phyloP scores from a whole-genome alignment of 352 stramenopile genomes.

The Peronospora destructor region DNA sequence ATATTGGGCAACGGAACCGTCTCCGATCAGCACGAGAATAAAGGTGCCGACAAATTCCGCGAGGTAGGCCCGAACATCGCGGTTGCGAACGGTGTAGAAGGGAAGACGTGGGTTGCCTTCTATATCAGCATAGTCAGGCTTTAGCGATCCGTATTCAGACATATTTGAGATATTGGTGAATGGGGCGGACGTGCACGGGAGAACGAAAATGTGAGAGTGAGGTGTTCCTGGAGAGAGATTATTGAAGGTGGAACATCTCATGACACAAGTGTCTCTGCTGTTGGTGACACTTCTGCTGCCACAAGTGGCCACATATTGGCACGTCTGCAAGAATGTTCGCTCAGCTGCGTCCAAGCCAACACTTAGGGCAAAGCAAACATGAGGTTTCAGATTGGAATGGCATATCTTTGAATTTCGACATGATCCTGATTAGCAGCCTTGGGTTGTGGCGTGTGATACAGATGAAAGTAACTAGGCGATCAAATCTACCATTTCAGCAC shows the following conservation, averaged over 20 bases:
- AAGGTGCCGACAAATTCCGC: constrained; percentile 58
- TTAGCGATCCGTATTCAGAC: constrained; percentile 33
- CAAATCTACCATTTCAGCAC: background rate
- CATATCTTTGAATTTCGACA: background rate
- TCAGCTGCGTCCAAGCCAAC: constrained; percentile 17
- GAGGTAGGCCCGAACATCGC: constrained; percentile 43
- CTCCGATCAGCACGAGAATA: constrained; percentile 51
- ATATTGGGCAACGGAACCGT: constrained; percentile 47
- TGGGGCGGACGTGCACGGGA: constrained; percentile 4
- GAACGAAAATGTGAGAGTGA: constrained; percentile 22
- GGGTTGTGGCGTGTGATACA: background rate
- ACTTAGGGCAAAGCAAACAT: background rate
- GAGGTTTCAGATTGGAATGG: background rate
- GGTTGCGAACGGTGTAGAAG: constrained; percentile 27
- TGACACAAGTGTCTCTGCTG: constrained; percentile 6
- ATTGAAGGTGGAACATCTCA: constrained; percentile 13
- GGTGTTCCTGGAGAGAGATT: constrained; percentile 6
- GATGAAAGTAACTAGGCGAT: background rate
- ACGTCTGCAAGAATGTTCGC: constrained; percentile 5
- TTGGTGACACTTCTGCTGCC: constrained; percentile 6
- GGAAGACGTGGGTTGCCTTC: constrained; percentile 24
- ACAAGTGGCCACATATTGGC: constrained; percentile 10
- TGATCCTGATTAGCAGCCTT: background rate
- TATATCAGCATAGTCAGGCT: constrained; percentile 24
- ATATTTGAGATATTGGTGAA: constrained; percentile 13